Base-by-base conservation (phyloP, 371 early-diverging fungal species). In the Syncephalastrum monosporum region DNA sequence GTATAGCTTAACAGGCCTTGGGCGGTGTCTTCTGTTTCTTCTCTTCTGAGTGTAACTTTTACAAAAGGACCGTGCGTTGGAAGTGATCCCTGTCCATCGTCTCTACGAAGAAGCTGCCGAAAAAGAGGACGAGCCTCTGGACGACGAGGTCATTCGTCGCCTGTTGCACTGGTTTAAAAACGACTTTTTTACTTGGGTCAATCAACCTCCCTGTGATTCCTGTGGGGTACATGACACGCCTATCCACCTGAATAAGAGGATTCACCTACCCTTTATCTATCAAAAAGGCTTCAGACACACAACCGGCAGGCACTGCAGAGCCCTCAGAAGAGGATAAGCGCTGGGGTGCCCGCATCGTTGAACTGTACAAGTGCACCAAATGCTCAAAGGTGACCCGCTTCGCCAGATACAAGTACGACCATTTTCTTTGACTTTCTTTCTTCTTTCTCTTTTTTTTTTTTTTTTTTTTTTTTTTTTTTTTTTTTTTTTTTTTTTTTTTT, bases 141-240 rank as follows among this genome's bases (percentile, higher is more conserved):
- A 71, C 13, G 77, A 74, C 41, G 23, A 53, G 13, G 64, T 81
- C 15, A 60, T 75, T 17, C 65, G 69, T 17, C 68, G 75, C 4
- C 57, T 83, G 15, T 46, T 85, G 55, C 68, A 75, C 44, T 85
- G 85, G 85, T 85, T 85, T 61, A 85, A 85, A 50, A 65, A 74
- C 44, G 81, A 77, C 3, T 91, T 79, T 50, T 89, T 91, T 68
- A 70, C 62, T 10, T 91, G 91, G 91, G 81, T 88, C 4, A 75
- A 89, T 59, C 62, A 69, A 25, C 80, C 82, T 8, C 74, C 81
- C 1, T 90, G 90, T 60, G 60, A 59, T 13, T 56, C 56, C 33
- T 89, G 90, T 61, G 44, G 67, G 49, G 81, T 80, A 74, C 48
- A 33, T 33, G 38, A 33, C 2, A 33, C 38, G 2, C 7, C 13